phyloP scores from a whole-genome alignment of 495 filamentous ascomycete species.

The Xylaria bambusicola region DNA sequence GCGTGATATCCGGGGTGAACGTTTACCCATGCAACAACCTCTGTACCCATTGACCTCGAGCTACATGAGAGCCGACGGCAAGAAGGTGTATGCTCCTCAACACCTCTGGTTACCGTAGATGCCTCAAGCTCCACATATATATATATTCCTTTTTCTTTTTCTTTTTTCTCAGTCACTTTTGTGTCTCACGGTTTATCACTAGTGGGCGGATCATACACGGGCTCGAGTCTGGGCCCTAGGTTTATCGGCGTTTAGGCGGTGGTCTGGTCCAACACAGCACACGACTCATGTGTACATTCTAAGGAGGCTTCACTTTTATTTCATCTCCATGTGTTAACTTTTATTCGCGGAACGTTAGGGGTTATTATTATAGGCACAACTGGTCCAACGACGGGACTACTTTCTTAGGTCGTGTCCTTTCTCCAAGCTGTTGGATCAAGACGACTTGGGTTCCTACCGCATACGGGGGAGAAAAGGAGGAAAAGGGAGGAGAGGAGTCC shows the following conservation, averaged over 20 bases:
- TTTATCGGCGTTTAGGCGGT: not conserved
- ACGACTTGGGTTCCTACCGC: not conserved
- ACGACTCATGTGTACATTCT: slow-evolving; percentile 5
- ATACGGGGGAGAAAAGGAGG: not conserved
- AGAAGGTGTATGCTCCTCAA: slow-evolving; percentile 20
- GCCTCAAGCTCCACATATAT: not conserved
- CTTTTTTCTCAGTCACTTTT: too few species aligned
- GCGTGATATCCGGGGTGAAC: slow-evolving; percentile 30
- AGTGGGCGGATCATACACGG: not conserved
- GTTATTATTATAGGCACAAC: not conserved
- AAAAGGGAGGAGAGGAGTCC: not conserved
- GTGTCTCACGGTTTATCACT: not conserved
- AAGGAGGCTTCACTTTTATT: not conserved
- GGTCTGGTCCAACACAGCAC: not conserved
- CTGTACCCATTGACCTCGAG: slow-evolving; percentile 16
- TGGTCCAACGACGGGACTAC: not conserved
- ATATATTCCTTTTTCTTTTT: too few species aligned
- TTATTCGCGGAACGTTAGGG: not conserved
- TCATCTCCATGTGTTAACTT: not conserved
- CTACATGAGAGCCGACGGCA: slow-evolving; percentile 32
- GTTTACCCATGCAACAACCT: slow-evolving; percentile 24
- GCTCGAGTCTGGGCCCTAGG: not conserved
- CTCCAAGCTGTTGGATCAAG: not conserved
- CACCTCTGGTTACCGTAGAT: slow-evolving; percentile 18
- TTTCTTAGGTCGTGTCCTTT: not conserved